phyloP scores from a whole-genome alignment of 257 asterid species.

The Orobanche coerulescens region DNA sequence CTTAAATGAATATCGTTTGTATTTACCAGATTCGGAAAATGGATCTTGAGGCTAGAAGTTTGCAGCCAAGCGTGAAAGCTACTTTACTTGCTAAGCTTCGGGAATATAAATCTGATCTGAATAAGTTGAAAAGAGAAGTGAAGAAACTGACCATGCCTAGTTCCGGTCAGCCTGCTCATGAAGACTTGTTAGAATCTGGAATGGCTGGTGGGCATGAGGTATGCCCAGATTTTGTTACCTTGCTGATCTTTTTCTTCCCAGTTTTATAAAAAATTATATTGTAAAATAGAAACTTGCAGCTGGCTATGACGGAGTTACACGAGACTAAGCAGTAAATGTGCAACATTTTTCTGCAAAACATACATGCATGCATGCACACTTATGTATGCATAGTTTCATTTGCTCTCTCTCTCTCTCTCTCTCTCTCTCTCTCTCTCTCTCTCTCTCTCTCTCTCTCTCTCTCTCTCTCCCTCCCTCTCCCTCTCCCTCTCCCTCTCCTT shows the following conservation, averaged over 20 bases:
- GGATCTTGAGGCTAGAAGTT: conserved; percentile 96
- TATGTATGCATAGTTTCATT: neutral
- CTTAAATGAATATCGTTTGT: conserved; percentile 18
- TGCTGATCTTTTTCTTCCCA: conserved; percentile 14
- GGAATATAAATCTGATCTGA: conserved; percentile 89
- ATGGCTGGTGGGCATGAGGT: conserved; percentile 53
- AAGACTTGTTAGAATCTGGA: conserved; percentile 72
- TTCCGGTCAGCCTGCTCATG: conserved; percentile 46
- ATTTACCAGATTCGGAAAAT: conserved; percentile 64
- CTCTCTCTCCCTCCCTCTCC: neutral
- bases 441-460: neutral
- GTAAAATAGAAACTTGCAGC: conserved; percentile 3
- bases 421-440: neutral
- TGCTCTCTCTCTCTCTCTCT: neutral
- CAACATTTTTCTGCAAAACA: conserved; percentile 1
- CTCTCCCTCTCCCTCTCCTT: neutral
- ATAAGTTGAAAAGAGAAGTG: conserved; percentile 77
- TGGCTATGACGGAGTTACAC: conserved; percentile 8
- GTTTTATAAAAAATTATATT: neutral
- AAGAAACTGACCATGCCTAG: conserved; percentile 51
- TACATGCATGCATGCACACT: neutral
- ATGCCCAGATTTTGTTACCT: conserved; percentile 20
- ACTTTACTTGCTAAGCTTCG: conserved; percentile 85
- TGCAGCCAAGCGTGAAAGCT: conserved; percentile 77
- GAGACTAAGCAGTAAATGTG: neutral